Conservation (phyloP, 108 stramenopile species). For the Nannochloropsis salina region DNA sequence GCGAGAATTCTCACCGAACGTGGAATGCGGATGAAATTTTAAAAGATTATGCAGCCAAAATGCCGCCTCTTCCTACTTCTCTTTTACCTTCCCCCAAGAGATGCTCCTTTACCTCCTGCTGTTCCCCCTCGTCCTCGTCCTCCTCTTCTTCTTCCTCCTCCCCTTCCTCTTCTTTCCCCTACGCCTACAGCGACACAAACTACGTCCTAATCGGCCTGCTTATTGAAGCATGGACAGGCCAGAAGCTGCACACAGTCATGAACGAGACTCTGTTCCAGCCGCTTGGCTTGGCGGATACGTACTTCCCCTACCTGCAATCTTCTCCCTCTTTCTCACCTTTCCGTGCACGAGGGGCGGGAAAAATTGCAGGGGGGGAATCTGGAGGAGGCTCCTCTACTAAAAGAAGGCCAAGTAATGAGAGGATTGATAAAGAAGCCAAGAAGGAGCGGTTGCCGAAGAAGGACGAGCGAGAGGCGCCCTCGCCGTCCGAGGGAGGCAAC, state of each 20-base stretch:
- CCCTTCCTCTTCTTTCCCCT: neutral
- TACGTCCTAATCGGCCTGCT: neutral
- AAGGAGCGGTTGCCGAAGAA: too few relatives aligned
- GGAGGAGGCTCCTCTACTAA: too few relatives aligned
- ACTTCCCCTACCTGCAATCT: constrained; percentile 16
- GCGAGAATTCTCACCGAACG: neutral
- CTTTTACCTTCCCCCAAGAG: neutral
- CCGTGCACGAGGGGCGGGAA: too few relatives aligned
- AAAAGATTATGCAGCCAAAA: neutral
- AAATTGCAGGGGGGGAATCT: too few relatives aligned
- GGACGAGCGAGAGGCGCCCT: neutral
- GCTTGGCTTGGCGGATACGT: neutral
- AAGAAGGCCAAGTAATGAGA: too few relatives aligned
- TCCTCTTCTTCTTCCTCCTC: neutral
- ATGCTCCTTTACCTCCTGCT: too few relatives aligned
- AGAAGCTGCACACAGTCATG: neutral
- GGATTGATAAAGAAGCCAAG: too few relatives aligned
- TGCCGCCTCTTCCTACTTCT: neutral
- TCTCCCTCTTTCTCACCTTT: neutral
- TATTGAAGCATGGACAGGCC: neutral
- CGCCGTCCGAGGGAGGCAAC: neutral
- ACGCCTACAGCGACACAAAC: neutral
- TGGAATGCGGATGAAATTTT: neutral
- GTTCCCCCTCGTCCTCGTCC: neutral
- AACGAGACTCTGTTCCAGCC: neutral